Evolutionary conservation across 2,329 filamentous ascomycete genomes (phyloP).

Genomic region (Microdochium trichocladiopsis): DNA sequence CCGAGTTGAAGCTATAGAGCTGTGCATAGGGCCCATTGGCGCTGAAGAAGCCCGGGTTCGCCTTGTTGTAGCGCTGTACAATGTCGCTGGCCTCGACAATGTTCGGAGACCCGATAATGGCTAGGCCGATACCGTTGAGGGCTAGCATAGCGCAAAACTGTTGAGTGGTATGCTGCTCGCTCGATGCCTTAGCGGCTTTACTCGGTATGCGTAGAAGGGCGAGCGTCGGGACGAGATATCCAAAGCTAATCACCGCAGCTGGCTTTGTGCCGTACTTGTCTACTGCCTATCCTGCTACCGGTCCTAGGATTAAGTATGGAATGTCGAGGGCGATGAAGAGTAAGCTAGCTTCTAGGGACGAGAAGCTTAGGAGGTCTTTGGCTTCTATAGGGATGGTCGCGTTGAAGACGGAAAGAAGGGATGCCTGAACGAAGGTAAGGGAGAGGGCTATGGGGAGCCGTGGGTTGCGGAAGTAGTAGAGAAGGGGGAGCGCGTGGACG

Average conservation of each 20-base stretch:
- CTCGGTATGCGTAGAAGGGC: constrained; percentile 52
- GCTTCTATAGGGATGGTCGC: constrained; percentile 29
- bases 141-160: constrained; percentile 17
- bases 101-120: constrained; percentile 42
- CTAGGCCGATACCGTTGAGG: constrained; percentile 44
- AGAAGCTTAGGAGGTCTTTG: constrained; percentile 25
- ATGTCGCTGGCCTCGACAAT: constrained; percentile 51
- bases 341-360: constrained; percentile 25
- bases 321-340: constrained; percentile 28
- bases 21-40: constrained; percentile 54
- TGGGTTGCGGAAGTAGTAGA: constrained; percentile 32
- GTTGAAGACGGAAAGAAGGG: constrained; percentile 26
- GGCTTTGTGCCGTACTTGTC: constrained; percentile 26
- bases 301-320: constrained; percentile 25
- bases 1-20: constrained; percentile 57
- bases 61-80: constrained; percentile 46
- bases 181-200: constrained; percentile 19
- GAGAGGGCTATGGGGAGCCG: constrained; percentile 29
- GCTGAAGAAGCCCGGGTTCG: constrained; percentile 48
- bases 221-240: constrained; percentile 51
- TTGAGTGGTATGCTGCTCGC: constrained; percentile 8
- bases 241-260: constrained; percentile 30
- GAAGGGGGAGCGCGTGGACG: constrained; percentile 34
- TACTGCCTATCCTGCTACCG: constrained; percentile 24
- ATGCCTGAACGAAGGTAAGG: constrained; percentile 34